phyloP scores from a whole-genome alignment of 306 rosid genomes.

The Quillaja saponaria region DNA sequence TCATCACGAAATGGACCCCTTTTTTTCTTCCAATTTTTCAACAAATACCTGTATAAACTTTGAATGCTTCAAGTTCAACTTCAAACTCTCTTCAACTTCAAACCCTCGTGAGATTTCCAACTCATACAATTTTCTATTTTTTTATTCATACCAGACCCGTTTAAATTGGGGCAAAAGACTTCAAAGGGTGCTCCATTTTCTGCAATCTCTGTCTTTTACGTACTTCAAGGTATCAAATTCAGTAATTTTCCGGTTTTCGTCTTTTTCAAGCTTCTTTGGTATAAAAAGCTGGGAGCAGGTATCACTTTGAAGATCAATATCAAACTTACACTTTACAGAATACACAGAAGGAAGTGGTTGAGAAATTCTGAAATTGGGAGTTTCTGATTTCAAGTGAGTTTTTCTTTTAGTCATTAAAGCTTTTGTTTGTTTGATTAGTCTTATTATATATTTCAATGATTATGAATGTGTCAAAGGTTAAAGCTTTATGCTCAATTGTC shows the following conservation, averaged over 20 bases:
- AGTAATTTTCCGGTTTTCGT: constrained; percentile 22
- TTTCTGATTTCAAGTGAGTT: constrained; percentile 43
- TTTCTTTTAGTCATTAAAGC: background rate
- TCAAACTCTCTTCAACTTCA: constrained; percentile 34
- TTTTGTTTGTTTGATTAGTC: background rate
- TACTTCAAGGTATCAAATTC: constrained; percentile 27
- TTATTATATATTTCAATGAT: background rate
- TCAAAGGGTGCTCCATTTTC: constrained; percentile 29
- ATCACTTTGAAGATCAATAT: constrained; percentile 4
- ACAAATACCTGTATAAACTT: no score
- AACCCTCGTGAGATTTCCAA: constrained; percentile 22
- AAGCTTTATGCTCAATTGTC: background rate
- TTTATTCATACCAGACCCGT: constrained; percentile 38
- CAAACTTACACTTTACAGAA: constrained; percentile 6
- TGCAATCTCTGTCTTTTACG: constrained; percentile 27
- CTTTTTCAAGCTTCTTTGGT: constrained; percentile 20
- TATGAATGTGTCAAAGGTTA: background rate
- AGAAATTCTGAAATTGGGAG: no score
- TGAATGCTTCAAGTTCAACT: background rate
- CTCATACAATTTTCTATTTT: constrained; percentile 10
- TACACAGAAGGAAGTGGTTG: background rate
- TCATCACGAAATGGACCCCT: background rate
- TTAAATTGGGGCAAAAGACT: background rate
- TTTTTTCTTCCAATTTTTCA: background rate
- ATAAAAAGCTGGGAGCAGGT: constrained; percentile 24